A percentile compares a stretch with the other conserved stretches of the same genome.
phyloP scores from a whole-genome alignment of 2,329 filamentous ascomycete species.

The Graphium sp. region DNA sequence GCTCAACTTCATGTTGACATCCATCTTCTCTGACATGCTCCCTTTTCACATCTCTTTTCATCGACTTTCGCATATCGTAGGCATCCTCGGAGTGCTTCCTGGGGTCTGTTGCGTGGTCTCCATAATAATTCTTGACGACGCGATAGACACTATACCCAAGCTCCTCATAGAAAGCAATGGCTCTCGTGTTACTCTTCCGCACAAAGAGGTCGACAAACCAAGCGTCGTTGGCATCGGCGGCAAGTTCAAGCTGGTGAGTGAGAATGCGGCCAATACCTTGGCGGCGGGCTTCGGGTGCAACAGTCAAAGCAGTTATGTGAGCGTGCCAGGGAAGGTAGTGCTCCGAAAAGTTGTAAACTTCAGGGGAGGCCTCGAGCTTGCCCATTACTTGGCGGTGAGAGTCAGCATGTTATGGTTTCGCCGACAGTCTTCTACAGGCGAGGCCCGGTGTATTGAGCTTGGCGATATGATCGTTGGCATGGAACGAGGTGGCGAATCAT shows the following conservation, averaged over 20 bases:
- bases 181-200: conserved; percentile 69
- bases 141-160: conserved; percentile 89
- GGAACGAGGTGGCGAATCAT: too few species aligned
- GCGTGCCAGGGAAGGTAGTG: conserved; percentile 99
- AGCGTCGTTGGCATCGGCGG: conserved; percentile 63
- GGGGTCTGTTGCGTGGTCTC: conserved; percentile 57
- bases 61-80: conserved; percentile 90
- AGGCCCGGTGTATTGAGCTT: too few species aligned
- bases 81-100: conserved; percentile 62
- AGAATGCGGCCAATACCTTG: conserved; percentile 76
- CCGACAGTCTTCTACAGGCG: too few species aligned
- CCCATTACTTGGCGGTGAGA: conserved; percentile 71
- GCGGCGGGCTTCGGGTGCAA: conserved; percentile 71
- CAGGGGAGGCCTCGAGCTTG: conserved; percentile 78
- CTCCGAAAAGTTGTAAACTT: conserved; percentile 55
- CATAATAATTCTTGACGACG: conserved; percentile 82
- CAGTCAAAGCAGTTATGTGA: conserved; percentile 90
- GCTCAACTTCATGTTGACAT: conserved; percentile 59
- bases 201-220: conserved; percentile 98
- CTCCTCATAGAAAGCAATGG: conserved; percentile 74
- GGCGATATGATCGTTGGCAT: too few species aligned
- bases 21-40: conserved; percentile 70
- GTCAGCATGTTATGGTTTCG: too few species aligned
- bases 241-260: conserved; percentile 65
- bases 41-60: conserved; percentile 60